These are phyloP conservation scores for Gentiana dahurica DNA, from an alignment of 257 asterid species.

Conservation along the genomic window DNA sequence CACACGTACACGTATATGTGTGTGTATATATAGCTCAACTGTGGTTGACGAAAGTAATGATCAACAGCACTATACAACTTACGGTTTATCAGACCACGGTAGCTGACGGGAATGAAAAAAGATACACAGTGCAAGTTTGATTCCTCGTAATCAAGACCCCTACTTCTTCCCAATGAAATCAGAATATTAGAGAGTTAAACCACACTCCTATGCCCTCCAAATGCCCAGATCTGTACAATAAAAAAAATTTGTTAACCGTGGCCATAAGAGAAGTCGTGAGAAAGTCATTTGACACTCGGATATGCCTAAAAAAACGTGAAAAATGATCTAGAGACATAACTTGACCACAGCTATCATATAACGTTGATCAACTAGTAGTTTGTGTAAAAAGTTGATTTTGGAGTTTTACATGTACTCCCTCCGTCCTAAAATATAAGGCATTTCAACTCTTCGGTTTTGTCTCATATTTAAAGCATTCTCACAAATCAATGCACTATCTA, in stretches of 20 bases:
- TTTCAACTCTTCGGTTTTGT: too few relatives aligned
- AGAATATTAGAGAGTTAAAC: conserved; percentile 16
- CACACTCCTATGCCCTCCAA: conserved; percentile 89
- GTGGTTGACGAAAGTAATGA: conserved; percentile 1
- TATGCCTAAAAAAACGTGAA: background rate
- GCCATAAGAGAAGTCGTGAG: background rate
- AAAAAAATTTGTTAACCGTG: background rate
- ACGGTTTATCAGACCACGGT: background rate
- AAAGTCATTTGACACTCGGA: background rate
- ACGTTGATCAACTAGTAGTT: too few relatives aligned
- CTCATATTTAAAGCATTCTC: too few relatives aligned
- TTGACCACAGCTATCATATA: too few relatives aligned
- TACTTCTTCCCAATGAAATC: conserved; percentile 4
- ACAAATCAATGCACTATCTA: too few relatives aligned
- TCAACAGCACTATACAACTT: background rate
- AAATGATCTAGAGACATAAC: too few relatives aligned
- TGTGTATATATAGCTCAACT: background rate
- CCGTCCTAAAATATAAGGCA: too few relatives aligned
- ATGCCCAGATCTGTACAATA: conserved; percentile 85
- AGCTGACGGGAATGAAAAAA: conserved; percentile 2
- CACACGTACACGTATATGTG: background rate
- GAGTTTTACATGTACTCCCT: too few relatives aligned
- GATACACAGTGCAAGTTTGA: background rate
- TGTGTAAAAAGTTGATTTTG: too few relatives aligned
- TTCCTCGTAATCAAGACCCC: background rate